phyloP scores from a whole-genome alignment of 1,284 basidiomycete species.

The Malassezia sp. region DNA sequence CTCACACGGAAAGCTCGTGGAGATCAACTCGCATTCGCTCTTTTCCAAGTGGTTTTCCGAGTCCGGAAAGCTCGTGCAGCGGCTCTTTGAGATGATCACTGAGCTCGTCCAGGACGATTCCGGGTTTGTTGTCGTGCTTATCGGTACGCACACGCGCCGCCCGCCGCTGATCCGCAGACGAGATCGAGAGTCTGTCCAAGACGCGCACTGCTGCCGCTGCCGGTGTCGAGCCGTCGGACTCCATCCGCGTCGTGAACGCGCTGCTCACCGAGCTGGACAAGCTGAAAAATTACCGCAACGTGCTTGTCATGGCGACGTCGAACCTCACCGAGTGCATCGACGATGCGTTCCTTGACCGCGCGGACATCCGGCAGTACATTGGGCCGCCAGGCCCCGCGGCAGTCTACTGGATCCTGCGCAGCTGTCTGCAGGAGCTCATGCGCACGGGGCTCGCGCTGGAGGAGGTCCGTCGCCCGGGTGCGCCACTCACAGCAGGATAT shows the following conservation, averaged over 20 bases:
- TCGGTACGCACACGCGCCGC: slow-evolving; percentile 50
- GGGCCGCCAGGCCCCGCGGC: slow-evolving; percentile 79
- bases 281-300: slow-evolving; percentile 80
- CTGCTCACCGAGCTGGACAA: slow-evolving; percentile 93
- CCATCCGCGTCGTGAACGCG: slow-evolving; percentile 91
- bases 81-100: slow-evolving; percentile 74
- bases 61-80: slow-evolving; percentile 92
- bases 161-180: slow-evolving; percentile 53
- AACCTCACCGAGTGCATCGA: slow-evolving; percentile 92
- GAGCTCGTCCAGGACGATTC: slow-evolving; percentile 78
- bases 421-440: slow-evolving; percentile 70
- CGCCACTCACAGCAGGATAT: neutral
- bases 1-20: slow-evolving; percentile 70
- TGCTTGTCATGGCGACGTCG: slow-evolving; percentile 89
- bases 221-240: slow-evolving; percentile 87
- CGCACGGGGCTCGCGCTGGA: slow-evolving; percentile 57
- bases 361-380: slow-evolving; percentile 89
- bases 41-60: slow-evolving; percentile 65
- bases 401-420: slow-evolving; percentile 82
- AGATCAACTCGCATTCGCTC: slow-evolving; percentile 61
- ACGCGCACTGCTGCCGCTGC: slow-evolving; percentile 85
- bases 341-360: slow-evolving; percentile 86
- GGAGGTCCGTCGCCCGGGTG: no score
- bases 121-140: slow-evolving; percentile 83
- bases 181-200: slow-evolving; percentile 89